Evolutionary conservation across 2,329 filamentous ascomycete genomes (phyloP), one percentile per base, ranked within the genome.

Genomic region (Colletotrichum simmondsii): DNA sequence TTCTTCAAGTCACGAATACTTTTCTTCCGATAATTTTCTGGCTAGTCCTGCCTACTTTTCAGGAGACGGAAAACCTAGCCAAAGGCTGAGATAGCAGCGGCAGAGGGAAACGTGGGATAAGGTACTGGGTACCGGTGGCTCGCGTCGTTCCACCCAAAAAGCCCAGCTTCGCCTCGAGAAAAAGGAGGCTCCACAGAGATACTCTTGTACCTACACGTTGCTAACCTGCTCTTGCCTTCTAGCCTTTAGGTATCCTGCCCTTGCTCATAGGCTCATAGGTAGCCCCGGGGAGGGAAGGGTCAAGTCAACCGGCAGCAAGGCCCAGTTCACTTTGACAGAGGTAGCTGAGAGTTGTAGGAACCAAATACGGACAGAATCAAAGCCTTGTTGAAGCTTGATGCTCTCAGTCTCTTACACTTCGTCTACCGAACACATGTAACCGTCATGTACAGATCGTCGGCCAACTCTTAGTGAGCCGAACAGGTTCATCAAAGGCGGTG

Each of bases 401-500:
- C 11, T 32, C 5, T 46, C 46, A 35, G 6, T 8, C 12, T 53
- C 32, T 54, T 52, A 37, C 28, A 49, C 5, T 19, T 22, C 8
- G 42, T 22, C 19, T 49, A 49, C 19, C 19, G 7, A 10, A 49
- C 19, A 49, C 19, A 8, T 22, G 19, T 49, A n/a, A n/a, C 42
- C 42, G 42, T n/a, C 42, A n/a, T 49, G 42, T n/a, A 49, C 16
- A 32, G 61, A 24, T 64, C n/a, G 22, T 28, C 30, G 28, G 30
- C 46, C 61, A 24, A 19, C 14, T 28, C 46, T 35, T 11, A 22
- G 26, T 22, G 52, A 22, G 22, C 8, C 14, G 8, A 53, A 22
- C 28, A 26, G 4, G 24, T 35, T 19, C 59, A 53, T 73, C 66
- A 53, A 73, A 65, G 60, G 71, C 71, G 71, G 71, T 73, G 71